A percentile compares a stretch with the other conserved stretches of the same genome.
Evolutionary conservation across 345 rosid genomes (phyloP).

Genomic region (Turritis glabra): DNA sequence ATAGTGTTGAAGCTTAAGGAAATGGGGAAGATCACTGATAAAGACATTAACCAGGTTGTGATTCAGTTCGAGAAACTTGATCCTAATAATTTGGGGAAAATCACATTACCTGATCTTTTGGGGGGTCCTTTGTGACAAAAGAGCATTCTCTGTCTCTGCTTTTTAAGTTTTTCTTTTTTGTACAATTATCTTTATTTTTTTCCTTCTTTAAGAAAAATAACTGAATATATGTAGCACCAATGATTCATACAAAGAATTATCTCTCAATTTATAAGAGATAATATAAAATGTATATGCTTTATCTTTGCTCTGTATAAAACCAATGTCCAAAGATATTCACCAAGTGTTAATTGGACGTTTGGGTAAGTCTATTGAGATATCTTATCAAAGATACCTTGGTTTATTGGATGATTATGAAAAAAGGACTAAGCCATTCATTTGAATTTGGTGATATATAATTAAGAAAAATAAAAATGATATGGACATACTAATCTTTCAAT

Average conservation of each 20-base stretch:
- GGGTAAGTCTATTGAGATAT: too few relatives aligned
- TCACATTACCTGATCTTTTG: constrained; percentile 73
- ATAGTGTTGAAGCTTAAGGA: constrained; percentile 90
- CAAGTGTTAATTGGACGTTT: too few relatives aligned
- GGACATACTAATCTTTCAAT: constrained; percentile 7
- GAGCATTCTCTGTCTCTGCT: background rate
- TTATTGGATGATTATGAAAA: background rate
- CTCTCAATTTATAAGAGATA: constrained; percentile 17
- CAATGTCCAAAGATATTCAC: background rate
- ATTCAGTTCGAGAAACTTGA: constrained; percentile 73
- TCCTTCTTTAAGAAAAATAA: background rate
- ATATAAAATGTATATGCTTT: background rate
- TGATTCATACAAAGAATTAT: constrained; percentile 26
- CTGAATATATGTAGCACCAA: constrained; percentile 15
- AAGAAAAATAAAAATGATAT: background rate
- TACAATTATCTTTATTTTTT: constrained; percentile 7
- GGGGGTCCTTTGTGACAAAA: constrained; percentile 22
- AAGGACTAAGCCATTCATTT: background rate
- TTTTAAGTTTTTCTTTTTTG: background rate
- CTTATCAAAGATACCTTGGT: background rate
- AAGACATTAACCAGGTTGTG: constrained; percentile 67
- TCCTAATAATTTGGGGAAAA: constrained; percentile 76
- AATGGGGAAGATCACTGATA: constrained; percentile 79
- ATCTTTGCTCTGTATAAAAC: constrained; percentile 3
- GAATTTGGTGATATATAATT: constrained; percentile 9